Percentiles rank a stretch among this genome's conserved stretches.
phyloP scores from a whole-genome alignment of 352 stramenopile genomes.

The Globisporangium sylvaticum region DNA sequence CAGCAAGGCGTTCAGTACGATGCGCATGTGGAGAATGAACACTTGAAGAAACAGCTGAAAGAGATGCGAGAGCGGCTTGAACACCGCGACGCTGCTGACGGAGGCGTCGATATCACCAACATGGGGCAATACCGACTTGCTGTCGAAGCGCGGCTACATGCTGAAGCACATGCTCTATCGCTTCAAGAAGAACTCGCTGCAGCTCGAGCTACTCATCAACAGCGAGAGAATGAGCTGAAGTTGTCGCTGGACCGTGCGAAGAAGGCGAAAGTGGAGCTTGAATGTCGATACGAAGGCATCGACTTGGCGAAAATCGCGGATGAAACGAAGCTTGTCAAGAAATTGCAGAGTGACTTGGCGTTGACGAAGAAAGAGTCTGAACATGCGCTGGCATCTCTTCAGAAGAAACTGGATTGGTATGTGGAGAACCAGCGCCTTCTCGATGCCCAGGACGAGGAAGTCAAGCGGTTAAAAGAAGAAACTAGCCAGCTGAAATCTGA shows the following conservation, averaged over 20 bases:
- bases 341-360: constrained; percentile 42
- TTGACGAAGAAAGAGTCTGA: constrained; percentile 46
- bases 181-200: constrained; percentile 61
- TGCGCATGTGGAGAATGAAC: constrained; percentile 70
- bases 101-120: constrained; percentile 21
- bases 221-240: constrained; percentile 64
- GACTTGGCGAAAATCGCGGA: constrained; percentile 53
- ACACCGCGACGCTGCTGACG: constrained; percentile 6
- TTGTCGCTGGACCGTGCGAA: constrained; percentile 73
- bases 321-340: constrained; percentile 42
- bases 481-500: constrained; percentile 9
- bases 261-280: constrained; percentile 74
- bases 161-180: constrained; percentile 44
- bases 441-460: constrained; percentile 68
- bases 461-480: constrained; percentile 35
- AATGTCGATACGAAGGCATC: constrained; percentile 76
- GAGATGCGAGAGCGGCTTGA: constrained; percentile 33
- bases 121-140: constrained; percentile 46
- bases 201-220: constrained; percentile 30
- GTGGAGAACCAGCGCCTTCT: constrained; percentile 78
- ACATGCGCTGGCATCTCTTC: constrained; percentile 40
- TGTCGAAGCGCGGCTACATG: constrained; percentile 59
- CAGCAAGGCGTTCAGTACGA: constrained; percentile 63
- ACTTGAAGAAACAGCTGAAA: constrained; percentile 46
- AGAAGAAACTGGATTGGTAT: constrained; percentile 87